Base-by-base conservation (phyloP, 2,329 filamentous ascomycete genomes). In the Bipolaris bicolor region DNA sequence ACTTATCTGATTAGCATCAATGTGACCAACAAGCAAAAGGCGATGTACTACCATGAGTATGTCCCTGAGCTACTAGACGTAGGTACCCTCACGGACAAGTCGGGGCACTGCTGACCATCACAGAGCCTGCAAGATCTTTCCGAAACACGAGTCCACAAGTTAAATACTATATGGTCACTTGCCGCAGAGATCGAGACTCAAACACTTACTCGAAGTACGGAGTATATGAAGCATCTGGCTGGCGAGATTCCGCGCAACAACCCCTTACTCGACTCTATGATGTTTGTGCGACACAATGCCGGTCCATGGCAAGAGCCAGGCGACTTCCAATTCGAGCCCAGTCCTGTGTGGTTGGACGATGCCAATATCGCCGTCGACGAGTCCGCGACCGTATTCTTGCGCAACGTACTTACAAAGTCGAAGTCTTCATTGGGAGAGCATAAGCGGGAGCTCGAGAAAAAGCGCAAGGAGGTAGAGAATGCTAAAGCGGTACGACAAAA, bases 1-100 rank as follows among this genome's bases (percentile, higher is more conserved):
- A 92, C 90, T n/a, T 99, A 99, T 73, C 81, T 99, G 60, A 97
- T 99, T 70, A 86, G 88, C 60, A 97, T 99, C 80, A 96, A 96
- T 73, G 91, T 98, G 57, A 96, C 93, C 33, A 99, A 99, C 79
- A 96, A 95, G 80, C 89, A 97, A 72, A 99, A 98, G 80, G 92
- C 97, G 74, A 91, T 89, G 73, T 98, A 98, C 80, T 99, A 97
- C 73, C 90, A 98, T 74, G 92, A 97, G 76, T 98, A 98, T 76
- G 84, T 99, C 18, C 95, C 95, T 7, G 95, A 98, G 73, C 80
- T 98, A 57, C 84, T 99, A 73, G 91, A 98, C 78, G 93, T 93
- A 78, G 78, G 66, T 60, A 22, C 13, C 7, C 3, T 4, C 15
- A 33, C 16, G 9, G 34, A 3, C 3, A 15, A 3, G 11, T 2